Percentiles rank a stretch among this genome's conserved stretches.
phyloP scores from a whole-genome alignment of 2,329 filamentous ascomycete genomes.

The Trichoderma koningii region DNA sequence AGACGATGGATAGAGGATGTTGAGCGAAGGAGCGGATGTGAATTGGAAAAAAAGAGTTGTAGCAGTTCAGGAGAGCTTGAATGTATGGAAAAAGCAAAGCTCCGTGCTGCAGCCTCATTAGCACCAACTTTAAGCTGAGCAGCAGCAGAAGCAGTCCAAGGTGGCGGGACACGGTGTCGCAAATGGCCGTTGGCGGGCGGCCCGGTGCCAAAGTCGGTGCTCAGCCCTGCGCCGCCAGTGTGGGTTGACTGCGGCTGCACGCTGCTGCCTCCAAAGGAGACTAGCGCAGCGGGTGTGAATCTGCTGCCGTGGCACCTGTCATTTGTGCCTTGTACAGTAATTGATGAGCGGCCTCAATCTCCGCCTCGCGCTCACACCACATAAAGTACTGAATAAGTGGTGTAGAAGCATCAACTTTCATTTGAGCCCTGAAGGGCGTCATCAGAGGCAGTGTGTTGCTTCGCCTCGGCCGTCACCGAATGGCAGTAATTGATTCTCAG shows the following conservation, averaged over 20 bases:
- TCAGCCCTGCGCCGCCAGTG: neutral
- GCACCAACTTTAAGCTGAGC: neutral
- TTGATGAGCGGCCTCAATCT: conserved; percentile 8
- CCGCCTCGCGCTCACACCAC: conserved; percentile 3
- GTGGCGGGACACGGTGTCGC: conserved; percentile 26
- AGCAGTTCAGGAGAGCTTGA: conserved; percentile 27
- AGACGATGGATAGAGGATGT: neutral
- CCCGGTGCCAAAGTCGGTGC: neutral
- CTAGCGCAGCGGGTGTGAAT: neutral
- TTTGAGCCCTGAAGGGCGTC: no score
- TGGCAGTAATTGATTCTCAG: no score
- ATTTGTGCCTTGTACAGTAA: neutral
- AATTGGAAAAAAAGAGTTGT: conserved; percentile 27
- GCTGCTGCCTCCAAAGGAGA: neutral
- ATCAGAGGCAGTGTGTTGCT: no score
- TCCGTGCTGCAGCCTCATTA: neutral
- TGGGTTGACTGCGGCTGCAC: neutral
- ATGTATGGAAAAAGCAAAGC: conserved; percentile 2
- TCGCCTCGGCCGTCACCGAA: no score
- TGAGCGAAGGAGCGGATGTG: conserved; percentile 36
- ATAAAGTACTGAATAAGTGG: neutral
- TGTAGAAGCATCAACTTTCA: neutral
- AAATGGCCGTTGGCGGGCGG: conserved; percentile 15
- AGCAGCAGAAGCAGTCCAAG: conserved; percentile 5
- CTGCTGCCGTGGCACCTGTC: neutral